Evolutionary conservation across 2,329 filamentous ascomycete species (phyloP).

Genomic region (Colletotrichum brevisporum): DNA sequence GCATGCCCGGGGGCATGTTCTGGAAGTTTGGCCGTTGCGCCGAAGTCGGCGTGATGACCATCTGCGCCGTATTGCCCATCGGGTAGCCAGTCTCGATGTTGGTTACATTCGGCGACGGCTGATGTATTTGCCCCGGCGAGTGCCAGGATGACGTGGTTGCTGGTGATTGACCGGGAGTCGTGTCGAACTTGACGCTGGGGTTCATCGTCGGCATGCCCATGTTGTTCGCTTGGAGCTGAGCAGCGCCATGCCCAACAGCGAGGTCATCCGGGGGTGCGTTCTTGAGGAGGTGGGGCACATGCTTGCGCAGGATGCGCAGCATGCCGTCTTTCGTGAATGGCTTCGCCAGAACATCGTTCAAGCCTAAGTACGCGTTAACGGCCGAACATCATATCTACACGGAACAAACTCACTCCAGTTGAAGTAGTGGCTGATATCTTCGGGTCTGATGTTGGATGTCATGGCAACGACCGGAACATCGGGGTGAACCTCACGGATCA

Average conservation of each 20-base stretch:
- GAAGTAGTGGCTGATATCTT: slow-evolving; percentile 98
- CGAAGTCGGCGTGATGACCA: slow-evolving; percentile 51
- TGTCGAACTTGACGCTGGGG: slow-evolving; percentile 63
- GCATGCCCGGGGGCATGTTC: slow-evolving; percentile 55
- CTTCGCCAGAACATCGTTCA: slow-evolving; percentile 98
- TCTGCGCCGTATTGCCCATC: slow-evolving; percentile 58
- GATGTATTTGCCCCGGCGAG: slow-evolving; percentile 67
- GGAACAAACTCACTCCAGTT: slow-evolving; percentile 55
- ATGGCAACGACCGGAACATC: slow-evolving; percentile 94
- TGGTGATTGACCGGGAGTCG: slow-evolving; percentile 68
- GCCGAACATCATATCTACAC: not conserved
- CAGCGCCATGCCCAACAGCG: slow-evolving; percentile 50
- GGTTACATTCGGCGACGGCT: slow-evolving; percentile 59
- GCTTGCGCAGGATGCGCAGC: slow-evolving; percentile 88
- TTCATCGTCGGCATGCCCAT: slow-evolving; percentile 48
- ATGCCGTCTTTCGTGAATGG: slow-evolving; percentile 94
- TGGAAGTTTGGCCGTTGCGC: slow-evolving; percentile 49
- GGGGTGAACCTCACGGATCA: slow-evolving; percentile 89
- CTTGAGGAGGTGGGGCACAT: slow-evolving; percentile 87
- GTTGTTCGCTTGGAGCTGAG: slow-evolving; percentile 52
- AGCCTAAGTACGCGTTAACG: slow-evolving; percentile 70
- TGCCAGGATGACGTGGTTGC: slow-evolving; percentile 62
- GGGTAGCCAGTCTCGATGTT: slow-evolving; percentile 63
- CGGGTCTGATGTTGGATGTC: slow-evolving; percentile 97
- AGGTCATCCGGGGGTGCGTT: slow-evolving; percentile 64